phyloP scores from a whole-genome alignment of 1,284 basidiomycete genomes.

The Trametes sp. region DNA sequence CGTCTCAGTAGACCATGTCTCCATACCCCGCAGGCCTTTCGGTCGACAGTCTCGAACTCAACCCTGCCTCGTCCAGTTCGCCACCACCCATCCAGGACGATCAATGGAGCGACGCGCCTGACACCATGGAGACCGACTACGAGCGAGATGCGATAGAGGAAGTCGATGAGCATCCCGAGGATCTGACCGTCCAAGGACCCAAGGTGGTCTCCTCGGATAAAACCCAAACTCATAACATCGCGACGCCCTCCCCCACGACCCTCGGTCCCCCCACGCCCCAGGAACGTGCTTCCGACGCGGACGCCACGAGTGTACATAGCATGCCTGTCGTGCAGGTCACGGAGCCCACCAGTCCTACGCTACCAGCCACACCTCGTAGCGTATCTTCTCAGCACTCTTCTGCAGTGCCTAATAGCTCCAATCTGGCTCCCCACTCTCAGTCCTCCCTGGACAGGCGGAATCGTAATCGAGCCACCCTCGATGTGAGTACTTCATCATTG shows the following conservation, averaged over 20 bases:
- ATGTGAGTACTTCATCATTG: constrained; percentile 35
- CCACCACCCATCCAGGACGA: constrained; percentile 41
- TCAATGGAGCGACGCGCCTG: constrained; percentile 49
- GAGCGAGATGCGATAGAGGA: constrained; percentile 44
- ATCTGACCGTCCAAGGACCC: constrained; percentile 43
- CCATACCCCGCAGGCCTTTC: constrained; percentile 39
- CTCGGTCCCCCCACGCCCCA: constrained; percentile 33
- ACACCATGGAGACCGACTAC: constrained; percentile 48
- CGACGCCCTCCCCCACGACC: constrained; percentile 41
- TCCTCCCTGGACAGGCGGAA: constrained; percentile 34
- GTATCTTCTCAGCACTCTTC: constrained; percentile 34
- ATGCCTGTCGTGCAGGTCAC: constrained; percentile 63
- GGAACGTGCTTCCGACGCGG: constrained; percentile 42
- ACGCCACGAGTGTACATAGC: constrained; percentile 63
- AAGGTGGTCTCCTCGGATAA: constrained; percentile 48
- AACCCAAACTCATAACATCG: constrained; percentile 39
- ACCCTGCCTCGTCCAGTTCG: constrained; percentile 31
- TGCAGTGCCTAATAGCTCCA: constrained; percentile 27
- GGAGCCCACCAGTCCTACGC: constrained; percentile 40
- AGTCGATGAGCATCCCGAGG: constrained; percentile 37
- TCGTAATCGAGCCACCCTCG: constrained; percentile 33
- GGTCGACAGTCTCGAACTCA: constrained; percentile 38
- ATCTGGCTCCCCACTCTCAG: constrained; percentile 32
- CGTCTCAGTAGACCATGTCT: constrained; percentile 27
- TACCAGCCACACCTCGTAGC: constrained; percentile 40